phyloP scores from a whole-genome alignment of 176 grass and related monocot genomes.

The Avena insularis region DNA sequence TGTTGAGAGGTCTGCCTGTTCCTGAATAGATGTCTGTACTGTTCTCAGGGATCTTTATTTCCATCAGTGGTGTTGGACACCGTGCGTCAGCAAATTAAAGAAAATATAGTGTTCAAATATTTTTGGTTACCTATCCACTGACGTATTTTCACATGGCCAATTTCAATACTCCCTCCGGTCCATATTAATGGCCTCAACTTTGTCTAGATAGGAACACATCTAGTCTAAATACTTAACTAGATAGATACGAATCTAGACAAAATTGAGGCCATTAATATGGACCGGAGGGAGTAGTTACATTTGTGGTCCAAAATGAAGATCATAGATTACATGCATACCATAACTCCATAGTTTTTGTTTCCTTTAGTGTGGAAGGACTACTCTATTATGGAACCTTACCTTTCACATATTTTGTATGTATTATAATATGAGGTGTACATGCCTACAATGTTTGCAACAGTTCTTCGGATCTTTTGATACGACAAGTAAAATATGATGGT shows the following conservation, averaged over 20 bases:
- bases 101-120: not conserved
- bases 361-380: constrained; percentile 1
- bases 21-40: not conserved
- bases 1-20: not conserved
- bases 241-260: too few species aligned
- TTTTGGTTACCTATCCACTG: constrained; percentile 7
- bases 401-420: constrained; percentile 1
- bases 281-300: not conserved
- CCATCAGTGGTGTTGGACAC: not conserved
- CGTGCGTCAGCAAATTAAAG: not conserved
- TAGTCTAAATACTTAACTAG: too few species aligned
- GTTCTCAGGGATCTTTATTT: not conserved
- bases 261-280: too few species aligned
- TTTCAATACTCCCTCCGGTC: not conserved
- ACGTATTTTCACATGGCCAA: constrained; percentile 5
- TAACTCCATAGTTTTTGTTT: constrained; percentile 6
- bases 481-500: not conserved
- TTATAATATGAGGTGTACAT: not conserved
- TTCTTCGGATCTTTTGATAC: not conserved
- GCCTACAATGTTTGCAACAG: not conserved
- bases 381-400: not conserved
- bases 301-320: constrained; percentile 11
- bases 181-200: too few species aligned
- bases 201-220: too few species aligned
- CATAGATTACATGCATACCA: not conserved